Evolutionary conservation across 495 filamentous ascomycete species (phyloP).

Genomic region (Aspergillus sclerotiicarbonarius): DNA sequence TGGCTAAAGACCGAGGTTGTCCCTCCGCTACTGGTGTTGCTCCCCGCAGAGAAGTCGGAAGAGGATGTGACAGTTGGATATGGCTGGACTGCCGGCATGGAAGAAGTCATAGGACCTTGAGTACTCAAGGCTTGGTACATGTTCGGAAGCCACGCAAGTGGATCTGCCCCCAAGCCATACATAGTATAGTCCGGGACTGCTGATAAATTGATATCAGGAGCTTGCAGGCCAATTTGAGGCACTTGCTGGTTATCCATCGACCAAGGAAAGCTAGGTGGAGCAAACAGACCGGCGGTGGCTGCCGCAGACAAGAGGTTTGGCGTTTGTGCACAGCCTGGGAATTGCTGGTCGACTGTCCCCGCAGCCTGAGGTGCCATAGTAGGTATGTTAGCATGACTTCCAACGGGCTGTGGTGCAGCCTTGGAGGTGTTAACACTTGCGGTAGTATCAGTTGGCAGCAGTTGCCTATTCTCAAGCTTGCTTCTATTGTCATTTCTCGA

Average conservation of each 20-base stretch:
- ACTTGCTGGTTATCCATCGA: conserved; percentile 7
- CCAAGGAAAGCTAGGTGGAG: neutral
- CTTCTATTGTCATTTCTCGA: conserved; percentile 5
- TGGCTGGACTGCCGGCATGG: conserved; percentile 11
- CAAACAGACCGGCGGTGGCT: neutral
- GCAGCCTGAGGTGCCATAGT: neutral
- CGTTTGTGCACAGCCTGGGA: neutral
- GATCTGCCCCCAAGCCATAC: conserved; percentile 9
- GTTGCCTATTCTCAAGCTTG: neutral
- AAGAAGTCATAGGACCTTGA: conserved; percentile 7
- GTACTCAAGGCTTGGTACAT: conserved; percentile 12
- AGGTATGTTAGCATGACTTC: neutral
- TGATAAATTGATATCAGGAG: conserved; percentile 4
- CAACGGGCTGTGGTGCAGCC: conserved; percentile 3
- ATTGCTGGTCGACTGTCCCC: neutral
- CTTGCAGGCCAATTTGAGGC: neutral
- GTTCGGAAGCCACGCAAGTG: conserved; percentile 13
- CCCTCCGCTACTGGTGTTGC: conserved; percentile 5
- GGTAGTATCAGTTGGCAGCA: neutral
- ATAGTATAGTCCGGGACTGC: conserved; percentile 3
- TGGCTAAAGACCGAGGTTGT: conserved; percentile 12
- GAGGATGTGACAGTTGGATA: conserved; percentile 7
- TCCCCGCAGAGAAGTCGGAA: conserved; percentile 8
- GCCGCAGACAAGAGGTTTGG: conserved; percentile 1
- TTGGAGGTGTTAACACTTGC: neutral